Conservation (phyloP, 1,284 basidiomycete species). For the Cutaneotrichosporon cyanovorans region DNA sequence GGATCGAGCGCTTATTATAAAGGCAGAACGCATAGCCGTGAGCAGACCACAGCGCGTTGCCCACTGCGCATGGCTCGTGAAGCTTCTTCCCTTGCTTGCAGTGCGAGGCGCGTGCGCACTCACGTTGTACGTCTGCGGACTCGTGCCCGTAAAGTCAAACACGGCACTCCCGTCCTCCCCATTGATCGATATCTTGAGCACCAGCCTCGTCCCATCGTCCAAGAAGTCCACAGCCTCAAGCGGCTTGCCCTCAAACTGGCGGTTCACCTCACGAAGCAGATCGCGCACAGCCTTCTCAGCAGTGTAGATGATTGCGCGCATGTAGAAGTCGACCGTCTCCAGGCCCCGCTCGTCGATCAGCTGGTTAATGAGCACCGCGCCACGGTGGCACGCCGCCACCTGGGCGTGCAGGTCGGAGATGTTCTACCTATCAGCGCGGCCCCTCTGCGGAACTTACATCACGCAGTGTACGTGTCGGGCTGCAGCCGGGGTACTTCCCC, state of each 20-base stretch:
- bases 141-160: slow-evolving; percentile 83
- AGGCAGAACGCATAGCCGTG: too few species aligned
- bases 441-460: slow-evolving; percentile 17
- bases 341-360: slow-evolving; percentile 50
- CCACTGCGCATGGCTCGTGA: too few species aligned
- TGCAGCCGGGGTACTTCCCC: slow-evolving; percentile 71
- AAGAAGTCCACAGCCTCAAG: slow-evolving; percentile 49
- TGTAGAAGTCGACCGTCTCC: slow-evolving; percentile 52
- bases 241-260: slow-evolving; percentile 61
- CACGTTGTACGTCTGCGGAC: slow-evolving; percentile 60
- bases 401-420: slow-evolving; percentile 39
- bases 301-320: slow-evolving; percentile 81
- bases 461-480: slow-evolving; percentile 79
- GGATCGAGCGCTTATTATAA: too few species aligned
- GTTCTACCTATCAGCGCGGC: slow-evolving; percentile 19
- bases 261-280: slow-evolving; percentile 67
- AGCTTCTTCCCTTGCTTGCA: too few species aligned
- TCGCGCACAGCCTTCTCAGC: slow-evolving; percentile 83
- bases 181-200: slow-evolving; percentile 73
- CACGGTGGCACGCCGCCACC: slow-evolving; percentile 37
- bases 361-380: slow-evolving; percentile 30
- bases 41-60: too few species aligned
- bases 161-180: slow-evolving; percentile 68
- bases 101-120: background rate
- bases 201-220: slow-evolving; percentile 34